Base-by-base conservation (phyloP, 2,329 filamentous ascomycete genomes). In the Curvularia sp. region DNA sequence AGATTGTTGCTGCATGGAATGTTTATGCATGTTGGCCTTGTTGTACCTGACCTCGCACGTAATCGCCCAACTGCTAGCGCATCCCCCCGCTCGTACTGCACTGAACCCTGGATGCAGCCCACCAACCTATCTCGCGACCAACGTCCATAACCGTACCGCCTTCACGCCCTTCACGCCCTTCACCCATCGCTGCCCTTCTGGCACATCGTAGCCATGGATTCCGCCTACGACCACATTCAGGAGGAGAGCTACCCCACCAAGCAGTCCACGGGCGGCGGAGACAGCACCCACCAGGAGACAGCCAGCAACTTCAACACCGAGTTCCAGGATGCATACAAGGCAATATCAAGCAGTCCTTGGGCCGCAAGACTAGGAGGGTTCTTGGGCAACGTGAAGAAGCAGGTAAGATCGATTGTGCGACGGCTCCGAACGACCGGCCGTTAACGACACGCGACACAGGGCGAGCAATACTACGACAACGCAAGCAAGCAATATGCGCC, bases 221-320 rank as follows among this genome's bases (percentile, higher is more conserved):
- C 96, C 73, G 93, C 93, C 43, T 99, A 98, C 84, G 95, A 99
- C 74, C 93, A 97, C 78, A 96, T 98, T 71, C 89, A 92, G 75
- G 92, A 97, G 81, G 89, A 95, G 76, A 85, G 91, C 67, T 79
- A 80, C 61, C 67, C 75, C 30, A 76, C 79, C 51, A 82, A 84
- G 65, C 78, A 82, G 64, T 80, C 81, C 36, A 74, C 69, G 34
- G 80, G 83, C 63, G 79, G 81, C 63, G 79, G 81, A 60, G 79
- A 80, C 42, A 77, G 68, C 65, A 66, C 66, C 66, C 56, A 66
- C 46, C 61, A 65, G 59, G 59, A 71, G 71, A 60, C 79, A 51
- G 53, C 66, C 66, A 75, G 76, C 68, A 81, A 89, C 51, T 84
- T 99, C 67, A 96, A 96, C 74, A 85, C 87, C 67, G 95, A 99